Base-by-base conservation (phyloP, 2,329 filamentous ascomycete genomes). In the Pyrenophora tritici-repentis region DNA sequence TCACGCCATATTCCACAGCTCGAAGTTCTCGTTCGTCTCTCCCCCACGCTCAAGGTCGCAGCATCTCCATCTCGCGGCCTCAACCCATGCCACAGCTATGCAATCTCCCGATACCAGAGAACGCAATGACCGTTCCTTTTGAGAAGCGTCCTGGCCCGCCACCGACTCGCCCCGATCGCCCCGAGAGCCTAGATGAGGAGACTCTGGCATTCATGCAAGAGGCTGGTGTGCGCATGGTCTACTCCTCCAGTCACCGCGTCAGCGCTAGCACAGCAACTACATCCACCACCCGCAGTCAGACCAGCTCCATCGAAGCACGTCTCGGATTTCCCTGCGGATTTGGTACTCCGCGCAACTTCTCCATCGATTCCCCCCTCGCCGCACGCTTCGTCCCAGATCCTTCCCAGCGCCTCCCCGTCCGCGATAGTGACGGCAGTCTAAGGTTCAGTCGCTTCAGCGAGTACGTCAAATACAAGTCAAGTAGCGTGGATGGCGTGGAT, bases 151-250 rank as follows among this genome's bases (percentile, higher is more conserved):
- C 24, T 1, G 56, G 59, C 1, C 55, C 55, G 1, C 47, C 58
- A 6, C 63, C 62, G 1, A 22, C 32, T 0, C 62, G 61, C 4
- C 63, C 63, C 9, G 16, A 36, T 1, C 61, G 63, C 3, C 59
- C 65, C 3, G 50, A 47, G 0, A 60, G 51, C 24, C 44, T 63
- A 9, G 62, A 62, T 12, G 42, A 57, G 3, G 52, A 59, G 4
- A 61, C 55, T 2, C 14, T 58, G 2, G 50, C 49, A 5, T 48
- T 65, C n/a, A 59, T 56, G 53, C 58, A 45, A 8, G 55, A 61
- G 6, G 36, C 38, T 8, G 44, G 45, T 6, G 48, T 53, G 1
- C 62, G 63, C 34, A 59, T 61, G 51, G 49, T 57, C 1, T 39
- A 65, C 1, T 33, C 41, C 13, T 22, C 31, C 13, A 45, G 32